Conservation (phyloP, 169 alveolate species). For the Plasmodium knowlesi region DNA sequence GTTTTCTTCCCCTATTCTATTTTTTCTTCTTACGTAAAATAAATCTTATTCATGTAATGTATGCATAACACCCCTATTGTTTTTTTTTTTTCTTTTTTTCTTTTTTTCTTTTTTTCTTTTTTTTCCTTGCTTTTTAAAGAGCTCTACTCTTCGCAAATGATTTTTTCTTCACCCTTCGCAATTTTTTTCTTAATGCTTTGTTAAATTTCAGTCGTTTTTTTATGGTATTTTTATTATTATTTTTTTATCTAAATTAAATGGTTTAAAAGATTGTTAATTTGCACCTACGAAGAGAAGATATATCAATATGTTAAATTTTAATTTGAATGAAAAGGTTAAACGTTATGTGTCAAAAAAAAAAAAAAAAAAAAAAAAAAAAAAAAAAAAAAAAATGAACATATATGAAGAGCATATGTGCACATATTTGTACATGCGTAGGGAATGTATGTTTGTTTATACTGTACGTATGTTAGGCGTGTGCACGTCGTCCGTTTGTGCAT, state of each 20-base stretch:
- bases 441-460: conserved; percentile 13
- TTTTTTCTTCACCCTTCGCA: background rate
- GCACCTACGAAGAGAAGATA: conserved; percentile 2
- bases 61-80: background rate
- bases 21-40: background rate
- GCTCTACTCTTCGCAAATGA: background rate
- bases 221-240: background rate
- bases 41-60: background rate
- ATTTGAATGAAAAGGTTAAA: conserved; percentile 18
- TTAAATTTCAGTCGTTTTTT: background rate
- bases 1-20: conserved; percentile 4
- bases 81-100: background rate
- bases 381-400: conserved; percentile 5
- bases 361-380: conserved; percentile 42
- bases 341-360: conserved; percentile 42
- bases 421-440: background rate
- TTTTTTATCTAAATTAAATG: conserved; percentile 38
- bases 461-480: background rate
- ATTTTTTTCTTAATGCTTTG: background rate
- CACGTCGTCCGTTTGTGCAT: background rate
- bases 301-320: conserved; percentile 21
- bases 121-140: background rate
- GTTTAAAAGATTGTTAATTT: conserved; percentile 35
- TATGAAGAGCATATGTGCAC: background rate
- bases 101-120: background rate